Evolutionary conservation across 768 basidiomycete genomes (phyloP), one percentile per base, ranked within the genome.

Genomic region (Podaxis mareebaensis): DNA sequence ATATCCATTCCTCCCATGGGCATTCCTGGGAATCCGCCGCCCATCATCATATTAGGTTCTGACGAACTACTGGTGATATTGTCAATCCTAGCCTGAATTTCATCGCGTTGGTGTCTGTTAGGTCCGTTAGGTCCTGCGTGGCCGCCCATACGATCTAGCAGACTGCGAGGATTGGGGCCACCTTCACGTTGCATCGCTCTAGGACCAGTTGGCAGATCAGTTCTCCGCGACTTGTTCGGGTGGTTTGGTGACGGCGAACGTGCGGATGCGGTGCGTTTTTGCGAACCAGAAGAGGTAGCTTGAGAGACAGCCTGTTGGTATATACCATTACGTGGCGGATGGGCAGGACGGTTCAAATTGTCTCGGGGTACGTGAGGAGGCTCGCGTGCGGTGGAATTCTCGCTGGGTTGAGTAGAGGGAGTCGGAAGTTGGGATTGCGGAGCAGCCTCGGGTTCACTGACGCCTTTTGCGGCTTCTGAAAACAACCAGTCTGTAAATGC

Each of bases 401-500:
- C 61, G 36, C 26, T 63, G 20, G 61, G 48, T 4, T 38, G 61
- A n/a, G 48, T 12, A 46, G 61, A 11, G 13, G 61, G 59, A 58
- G 75, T 66, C 63, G 77, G 64, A 60, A 81, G 71, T 61, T 75
- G 75, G 8, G 79, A 64, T 64, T 77, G 77, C 15, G 77, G 59
- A 7, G 81, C 68, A 39, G 76, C 69, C 33, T 85, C 83, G 3
- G 82, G 72, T 63, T 84, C 87, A 4, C 82, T 76, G 24, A 82
- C 83, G 58, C 89, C 89, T 73, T 90, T 91, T 2, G 85, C 84
- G 22, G 91, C 92, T 72, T 92, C 91, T 38, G 77, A 76, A 71
- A 96, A 97, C 22, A 97, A 76, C 94, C 94, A 96, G 61, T 91
- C 87, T 36, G 93, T 94, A 75, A 97, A 96, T 63, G 81, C 86